Base-by-base conservation (phyloP, 441 rosid species). In the Euphorbia schlechtendalii region DNA sequence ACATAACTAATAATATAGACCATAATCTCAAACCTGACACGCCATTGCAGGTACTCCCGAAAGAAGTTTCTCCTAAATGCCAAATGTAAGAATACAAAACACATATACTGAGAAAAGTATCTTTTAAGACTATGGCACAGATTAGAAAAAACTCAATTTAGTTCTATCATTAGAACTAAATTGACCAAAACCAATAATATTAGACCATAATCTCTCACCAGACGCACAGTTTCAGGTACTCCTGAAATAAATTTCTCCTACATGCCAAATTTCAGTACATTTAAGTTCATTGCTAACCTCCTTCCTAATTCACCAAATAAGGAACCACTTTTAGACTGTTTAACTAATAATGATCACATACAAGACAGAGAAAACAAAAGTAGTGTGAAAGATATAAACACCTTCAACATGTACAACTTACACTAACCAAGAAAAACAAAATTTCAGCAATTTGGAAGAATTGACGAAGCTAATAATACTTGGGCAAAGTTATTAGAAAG, bases 51-150 rank as follows among this genome's bases (percentile, higher is more conserved):
- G 45, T 40, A 25, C 54, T 27, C 8, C 27, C 45, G 40, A 21
- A 15, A 49, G 22, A 22, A 43, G 32, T n/a, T 60, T 45, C 66
- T 52, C 69, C 59, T 61, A 27, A 49, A 66, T 60, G 63, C 65
- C 66, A 53, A 52, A 59, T 12, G 49, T 11, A 15, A 56, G 63
- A 53, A n/a, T 32, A 53, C 34, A 45, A 34, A n/a, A n/a, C n/a
- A n/a, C n/a, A n/a, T n/a, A n/a, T n/a, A n/a, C n/a, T n/a, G n/a
- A n/a, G n/a, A n/a, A n/a, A n/a, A n/a, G n/a, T n/a, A n/a, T n/a
- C n/a, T n/a, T n/a, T n/a, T n/a, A n/a, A n/a, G n/a, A n/a, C n/a
- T n/a, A n/a, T n/a, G n/a, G n/a, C n/a, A n/a, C n/a, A n/a, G n/a
- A n/a, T n/a, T n/a, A n/a, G n/a, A n/a, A n/a, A 62, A 18, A 30